phyloP scores from a whole-genome alignment of 768 basidiomycete genomes.

The Pluteus cervinus region DNA sequence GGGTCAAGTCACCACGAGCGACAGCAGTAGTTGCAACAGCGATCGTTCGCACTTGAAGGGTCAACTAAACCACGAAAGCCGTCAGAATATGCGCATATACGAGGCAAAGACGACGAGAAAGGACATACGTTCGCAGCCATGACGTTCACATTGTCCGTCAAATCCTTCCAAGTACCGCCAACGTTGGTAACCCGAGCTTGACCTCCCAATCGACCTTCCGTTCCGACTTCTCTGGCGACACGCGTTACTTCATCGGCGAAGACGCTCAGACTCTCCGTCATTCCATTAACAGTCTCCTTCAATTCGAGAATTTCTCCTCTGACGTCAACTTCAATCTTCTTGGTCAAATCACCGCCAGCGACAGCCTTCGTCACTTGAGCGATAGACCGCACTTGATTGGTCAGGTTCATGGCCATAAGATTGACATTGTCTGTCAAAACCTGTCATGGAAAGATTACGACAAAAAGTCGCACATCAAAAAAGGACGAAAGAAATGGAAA shows the following conservation, averaged over 20 bases:
- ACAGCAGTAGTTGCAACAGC: constrained; percentile 94
- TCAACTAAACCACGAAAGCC: constrained; percentile 53
- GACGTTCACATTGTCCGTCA: constrained; percentile 93
- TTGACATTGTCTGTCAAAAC: constrained; percentile 78
- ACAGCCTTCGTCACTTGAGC: constrained; percentile 95
- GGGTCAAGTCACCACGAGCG: constrained; percentile 86
- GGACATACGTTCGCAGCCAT: constrained; percentile 90
- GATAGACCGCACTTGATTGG: constrained; percentile 81
- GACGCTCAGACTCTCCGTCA: constrained; percentile 83
- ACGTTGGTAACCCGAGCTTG: constrained; percentile 93
- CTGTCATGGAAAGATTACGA: constrained; percentile 19
- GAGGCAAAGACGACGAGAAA: neutral
- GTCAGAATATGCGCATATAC: neutral
- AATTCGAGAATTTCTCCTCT: constrained; percentile 88
- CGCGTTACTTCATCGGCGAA: constrained; percentile 79
- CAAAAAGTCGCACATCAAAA: too few species aligned
- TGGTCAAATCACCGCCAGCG: constrained; percentile 86
- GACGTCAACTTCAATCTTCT: constrained; percentile 89
- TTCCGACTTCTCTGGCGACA: constrained; percentile 95
- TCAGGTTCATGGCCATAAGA: constrained; percentile 85
- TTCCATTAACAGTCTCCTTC: constrained; percentile 91
- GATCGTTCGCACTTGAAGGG: constrained; percentile 89
- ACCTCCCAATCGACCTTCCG: constrained; percentile 91
- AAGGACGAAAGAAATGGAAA: neutral
- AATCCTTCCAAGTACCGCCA: constrained; percentile 94